A percentile compares a stretch with the other conserved stretches of the same genome.
phyloP scores from a whole-genome alignment of 805 yeast genomes.

The Spathaspora passalidarum region DNA sequence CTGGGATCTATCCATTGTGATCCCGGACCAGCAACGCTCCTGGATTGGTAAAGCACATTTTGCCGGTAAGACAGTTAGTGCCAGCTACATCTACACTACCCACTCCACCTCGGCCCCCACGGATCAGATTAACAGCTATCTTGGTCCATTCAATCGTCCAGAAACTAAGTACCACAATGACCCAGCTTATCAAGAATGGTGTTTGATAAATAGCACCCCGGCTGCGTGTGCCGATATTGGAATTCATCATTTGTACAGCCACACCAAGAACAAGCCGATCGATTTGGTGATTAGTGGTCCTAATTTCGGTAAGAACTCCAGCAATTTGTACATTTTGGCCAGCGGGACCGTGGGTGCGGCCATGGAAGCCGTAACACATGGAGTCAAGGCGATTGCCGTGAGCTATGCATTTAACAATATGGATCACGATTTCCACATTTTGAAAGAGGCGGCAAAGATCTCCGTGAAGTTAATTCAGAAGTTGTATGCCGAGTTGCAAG shows the following conservation, averaged over 20 bases:
- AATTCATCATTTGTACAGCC: constrained; percentile 57
- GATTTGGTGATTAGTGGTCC: constrained; percentile 95
- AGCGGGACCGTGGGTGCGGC: constrained; percentile 98
- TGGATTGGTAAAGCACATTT: constrained; percentile 99
- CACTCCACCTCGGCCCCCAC: constrained; percentile 42
- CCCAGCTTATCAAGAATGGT: constrained; percentile 69
- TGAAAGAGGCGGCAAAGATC: constrained; percentile 64
- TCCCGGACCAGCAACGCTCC: constrained; percentile 83
- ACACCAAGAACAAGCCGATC: constrained; percentile 51
- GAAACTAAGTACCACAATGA: constrained; percentile 31
- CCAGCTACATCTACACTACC: constrained; percentile 60
- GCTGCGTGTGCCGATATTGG: constrained; percentile 96
- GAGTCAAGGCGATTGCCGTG: constrained; percentile 71
- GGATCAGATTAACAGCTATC: constrained; percentile 39
- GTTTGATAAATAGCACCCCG: constrained; percentile 87
- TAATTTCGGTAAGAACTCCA: constrained; percentile 89
- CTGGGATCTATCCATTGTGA: constrained; percentile 82
- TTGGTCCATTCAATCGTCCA: constrained; percentile 65
- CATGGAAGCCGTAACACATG: constrained; percentile 82
- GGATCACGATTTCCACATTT: constrained; percentile 45
- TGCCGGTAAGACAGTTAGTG: constrained; percentile 65
- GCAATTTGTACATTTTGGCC: constrained; percentile 82
- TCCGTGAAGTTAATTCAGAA: constrained; percentile 63
- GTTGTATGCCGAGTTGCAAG: constrained; percentile 57
- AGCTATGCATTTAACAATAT: constrained; percentile 75